phyloP scores from a whole-genome alignment of 2,329 filamentous ascomycete species.

The Diaporthe sp. region DNA sequence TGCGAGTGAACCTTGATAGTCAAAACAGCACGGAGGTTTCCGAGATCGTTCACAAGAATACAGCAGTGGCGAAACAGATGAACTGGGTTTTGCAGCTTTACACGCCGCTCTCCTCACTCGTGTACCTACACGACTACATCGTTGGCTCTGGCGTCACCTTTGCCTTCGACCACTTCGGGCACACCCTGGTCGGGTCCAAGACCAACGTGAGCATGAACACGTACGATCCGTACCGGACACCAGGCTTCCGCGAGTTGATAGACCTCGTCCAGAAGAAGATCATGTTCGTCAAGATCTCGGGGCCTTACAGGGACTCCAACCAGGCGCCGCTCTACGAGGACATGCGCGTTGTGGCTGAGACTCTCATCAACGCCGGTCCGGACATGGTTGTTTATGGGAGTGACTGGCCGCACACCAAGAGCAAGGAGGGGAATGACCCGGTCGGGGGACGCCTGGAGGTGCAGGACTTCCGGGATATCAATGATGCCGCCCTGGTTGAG shows the following conservation, averaged over 20 bases:
- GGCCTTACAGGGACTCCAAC: slow-evolving; percentile 6
- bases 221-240: slow-evolving; percentile 14
- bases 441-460: background rate
- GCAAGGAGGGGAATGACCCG: background rate
- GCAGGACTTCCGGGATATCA: slow-evolving; percentile 16
- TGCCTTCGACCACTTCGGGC: slow-evolving; percentile 28
- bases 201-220: slow-evolving; percentile 32
- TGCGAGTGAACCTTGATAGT: background rate
- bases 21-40: slow-evolving; percentile 23
- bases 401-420: slow-evolving; percentile 21
- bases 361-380: slow-evolving; percentile 10
- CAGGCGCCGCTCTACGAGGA: slow-evolving; percentile 16
- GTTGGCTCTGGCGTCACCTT: background rate
- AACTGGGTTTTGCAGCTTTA: slow-evolving; percentile 6
- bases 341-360: slow-evolving; percentile 27
- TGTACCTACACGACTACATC: slow-evolving; percentile 20
- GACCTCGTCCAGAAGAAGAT: slow-evolving; percentile 22
- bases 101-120: background rate
- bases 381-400: slow-evolving; percentile 17
- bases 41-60: slow-evolving; percentile 7
- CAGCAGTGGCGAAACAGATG: slow-evolving; percentile 5
- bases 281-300: slow-evolving; percentile 22
- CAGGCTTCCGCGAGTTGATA: slow-evolving; percentile 17
- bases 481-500: slow-evolving; percentile 4
- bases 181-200: slow-evolving; percentile 24